Evolutionary conservation across 192 early-diverging fungal genomes (phyloP), one percentile per base, ranked within the genome.

Genomic region (Coemansia umbellata): DNA sequence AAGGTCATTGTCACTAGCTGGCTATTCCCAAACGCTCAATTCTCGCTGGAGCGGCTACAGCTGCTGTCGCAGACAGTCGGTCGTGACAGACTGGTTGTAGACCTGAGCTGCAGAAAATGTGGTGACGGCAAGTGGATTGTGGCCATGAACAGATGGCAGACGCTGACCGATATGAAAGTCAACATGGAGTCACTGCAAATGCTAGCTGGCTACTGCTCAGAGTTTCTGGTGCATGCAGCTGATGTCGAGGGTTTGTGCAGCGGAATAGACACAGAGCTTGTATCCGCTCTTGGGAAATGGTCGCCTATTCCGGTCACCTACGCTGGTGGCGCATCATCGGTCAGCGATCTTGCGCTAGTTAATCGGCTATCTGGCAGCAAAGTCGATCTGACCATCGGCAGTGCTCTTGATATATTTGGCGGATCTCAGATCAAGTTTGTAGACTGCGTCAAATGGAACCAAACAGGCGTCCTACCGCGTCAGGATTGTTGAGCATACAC

Each of bases 91-190:
- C 50, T 90, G 27, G 88, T 90, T 9, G 81, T 90, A 7, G 75
- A 78, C 32, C 50, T 78, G 42, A 93, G 93, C 69, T 96, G 94
- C 65, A 75, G 90, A 32, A 72, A 81, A 14, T 44, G 60, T 9
- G 44, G 17, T 0, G 85, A 66, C 6, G 71, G 71, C 42, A 81
- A 84, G 32, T 99, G 94, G 96, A 66, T 91, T 3, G 93, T 99
- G 11, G 94, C 96, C 3, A 99, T 95, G 93, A 83, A 99, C 66
- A 90, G 94, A 58, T 99, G 96, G 96, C 94, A 97, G 69, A 94
- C 88, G 1, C 77, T 90, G 50, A 97, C 96, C 8, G 90, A 96
- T 55, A 90, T 87, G 83, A 73, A 71, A 27, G 84, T 99, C 31
- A 84, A 80, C 48, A 58, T 83, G 33, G 82, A 78, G 21, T 58